These are phyloP conservation scores for Penicillium sp. DNA, from an alignment of 2,329 filamentous ascomycete genomes.

Conservation along the genomic window DNA sequence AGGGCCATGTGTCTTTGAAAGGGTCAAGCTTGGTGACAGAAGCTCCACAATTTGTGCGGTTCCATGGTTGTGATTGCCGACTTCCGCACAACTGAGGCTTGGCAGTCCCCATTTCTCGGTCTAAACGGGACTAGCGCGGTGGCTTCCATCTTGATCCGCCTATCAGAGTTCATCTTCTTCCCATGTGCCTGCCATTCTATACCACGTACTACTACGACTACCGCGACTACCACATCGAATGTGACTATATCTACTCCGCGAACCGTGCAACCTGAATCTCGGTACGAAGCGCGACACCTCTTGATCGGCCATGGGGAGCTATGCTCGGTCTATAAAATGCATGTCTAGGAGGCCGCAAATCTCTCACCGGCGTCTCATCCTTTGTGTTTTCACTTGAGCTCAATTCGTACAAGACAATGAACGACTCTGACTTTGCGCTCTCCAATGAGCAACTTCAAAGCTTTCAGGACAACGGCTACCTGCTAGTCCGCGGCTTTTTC, in stretches of 20 bases:
- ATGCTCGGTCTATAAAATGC: not conserved
- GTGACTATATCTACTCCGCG: too few species aligned
- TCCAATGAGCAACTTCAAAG: slow-evolving; percentile 24
- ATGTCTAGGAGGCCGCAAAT: not conserved
- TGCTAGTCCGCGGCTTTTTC: slow-evolving; percentile 30
- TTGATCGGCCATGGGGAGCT: too few species aligned
- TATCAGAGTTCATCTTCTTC: not conserved
- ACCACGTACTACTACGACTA: too few species aligned
- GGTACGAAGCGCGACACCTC: slow-evolving; percentile 15
- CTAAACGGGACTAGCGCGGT: too few species aligned
- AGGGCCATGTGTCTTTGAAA: too few species aligned
- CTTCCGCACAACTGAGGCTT: too few species aligned
- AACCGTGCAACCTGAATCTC: not conserved
- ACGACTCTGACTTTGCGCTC: slow-evolving; percentile 23
- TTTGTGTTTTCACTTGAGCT: not conserved
- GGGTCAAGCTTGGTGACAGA: too few species aligned
- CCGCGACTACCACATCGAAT: too few species aligned
- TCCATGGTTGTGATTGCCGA: too few species aligned
- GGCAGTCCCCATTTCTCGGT: too few species aligned
- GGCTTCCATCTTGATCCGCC: not conserved
- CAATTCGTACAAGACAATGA: slow-evolving; percentile 10
- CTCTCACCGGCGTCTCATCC: not conserved
- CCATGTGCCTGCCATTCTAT: not conserved
- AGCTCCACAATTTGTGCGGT: too few species aligned
- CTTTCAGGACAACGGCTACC: slow-evolving; percentile 34